Conservation (phyloP, 75 land plant genomes). For the Selaginella moellendorffii region DNA sequence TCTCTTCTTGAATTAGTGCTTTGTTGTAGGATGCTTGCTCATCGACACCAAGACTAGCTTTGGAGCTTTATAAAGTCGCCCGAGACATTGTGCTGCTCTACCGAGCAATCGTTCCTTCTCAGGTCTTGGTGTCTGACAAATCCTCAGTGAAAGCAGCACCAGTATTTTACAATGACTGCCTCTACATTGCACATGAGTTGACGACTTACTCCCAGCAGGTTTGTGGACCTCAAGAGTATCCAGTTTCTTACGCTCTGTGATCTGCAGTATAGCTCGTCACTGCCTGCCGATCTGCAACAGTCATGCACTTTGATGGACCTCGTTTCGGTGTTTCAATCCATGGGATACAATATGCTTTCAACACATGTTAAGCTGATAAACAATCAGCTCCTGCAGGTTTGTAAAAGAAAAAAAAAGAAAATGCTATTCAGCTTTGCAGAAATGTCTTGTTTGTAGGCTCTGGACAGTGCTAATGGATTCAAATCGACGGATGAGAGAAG, state of each 20-base stretch:
- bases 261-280: constrained; percentile 45
- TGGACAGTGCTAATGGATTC: constrained; percentile 84
- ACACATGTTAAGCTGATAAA: constrained; percentile 41
- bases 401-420: no score
- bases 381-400: constrained; percentile 50
- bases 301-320: constrained; percentile 58
- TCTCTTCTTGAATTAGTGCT: background rate
- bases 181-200: constrained; percentile 69
- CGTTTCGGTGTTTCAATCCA: constrained; percentile 42
- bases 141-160: constrained; percentile 38
- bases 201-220: background rate
- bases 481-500: constrained; percentile 53
- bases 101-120: constrained; percentile 69
- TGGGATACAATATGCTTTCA: constrained; percentile 49
- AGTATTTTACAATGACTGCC: constrained; percentile 76
- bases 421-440: background rate
- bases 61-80: constrained; percentile 88
- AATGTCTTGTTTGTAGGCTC: constrained; percentile 28
- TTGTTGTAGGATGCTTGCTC: constrained; percentile 65
- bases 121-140: constrained; percentile 30
- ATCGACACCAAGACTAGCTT: constrained; percentile 47
- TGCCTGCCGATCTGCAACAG: constrained; percentile 47
- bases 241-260: background rate
- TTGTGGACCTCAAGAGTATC: background rate
- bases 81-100: constrained; percentile 74